Evolutionary conservation across 108 stramenopile genomes (phyloP), one percentile per base, ranked within the genome.

Genomic region (Cyclostephanos invisitatus): DNA sequence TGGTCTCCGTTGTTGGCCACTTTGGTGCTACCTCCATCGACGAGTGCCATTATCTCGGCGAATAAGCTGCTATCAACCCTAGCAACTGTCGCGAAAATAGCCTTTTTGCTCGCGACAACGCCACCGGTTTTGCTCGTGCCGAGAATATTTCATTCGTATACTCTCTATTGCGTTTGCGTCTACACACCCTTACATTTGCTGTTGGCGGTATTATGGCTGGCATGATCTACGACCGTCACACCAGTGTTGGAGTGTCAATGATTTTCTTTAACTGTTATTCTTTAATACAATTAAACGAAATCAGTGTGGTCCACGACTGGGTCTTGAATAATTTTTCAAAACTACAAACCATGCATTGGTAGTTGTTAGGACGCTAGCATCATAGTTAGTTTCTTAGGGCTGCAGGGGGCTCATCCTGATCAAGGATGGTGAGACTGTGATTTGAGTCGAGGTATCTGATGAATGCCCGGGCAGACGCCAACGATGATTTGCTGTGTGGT

Each of bases 1-100:
- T 90, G 86, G 88, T 72, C 85, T 2, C 89, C 90, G 10, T 51
- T 91, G 18, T 63, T 91, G 25, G 85, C 90, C 36, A 86, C 86
- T 66, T 61, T 84, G 15, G 68, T 76, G 49, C 38, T 79, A 17
- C 40, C 77, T 15, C 68, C 67, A 38, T 55, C 72, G 49, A 24
- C 54, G 49, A 42, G 21, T 15, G 48, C 49, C 49, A 22, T 32
- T 17, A 7, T 57, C 53, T 57, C 54, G 14, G 20, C 32, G n/a
- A 68, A 63, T 48, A 29, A 42, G 15, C 18, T 51, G 58, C 25
- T 58, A 22, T 35, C 50, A n/a, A 21, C 46, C 27, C 18, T 35
- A 0, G 42, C 46, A 21, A 51, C 49, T 42, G 22, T 48, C 65
- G 75, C 17, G 38, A 74, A 72, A 64, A 20, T 71, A 8, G 18